Evolutionary conservation across 257 asterid species (phyloP).

Genomic region (Gentiana macrophylla): DNA sequence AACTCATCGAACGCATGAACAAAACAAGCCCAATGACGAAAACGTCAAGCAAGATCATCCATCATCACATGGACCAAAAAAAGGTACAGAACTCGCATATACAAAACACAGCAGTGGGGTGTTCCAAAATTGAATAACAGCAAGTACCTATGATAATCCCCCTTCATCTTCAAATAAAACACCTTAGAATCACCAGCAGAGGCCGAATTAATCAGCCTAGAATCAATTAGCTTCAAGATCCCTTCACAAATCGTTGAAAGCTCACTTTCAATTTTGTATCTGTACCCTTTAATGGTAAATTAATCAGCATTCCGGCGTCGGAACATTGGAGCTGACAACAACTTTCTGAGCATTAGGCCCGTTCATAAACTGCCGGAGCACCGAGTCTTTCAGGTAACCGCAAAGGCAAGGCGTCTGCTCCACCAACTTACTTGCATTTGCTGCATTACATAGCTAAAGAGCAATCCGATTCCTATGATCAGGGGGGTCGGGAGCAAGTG

Average conservation of each 20-base stretch:
- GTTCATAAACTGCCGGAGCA: constrained; percentile 7
- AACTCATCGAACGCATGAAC: too few relatives aligned
- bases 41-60: too few relatives aligned
- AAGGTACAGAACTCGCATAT: too few relatives aligned
- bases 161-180: constrained; percentile 76
- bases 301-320: constrained; percentile 11
- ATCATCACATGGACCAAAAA: too few relatives aligned
- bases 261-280: constrained; percentile 63
- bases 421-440: constrained; percentile 8
- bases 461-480: too few relatives aligned
- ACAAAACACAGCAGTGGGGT: too few relatives aligned
- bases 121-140: constrained; percentile 12
- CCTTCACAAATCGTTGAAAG: constrained; percentile 59
- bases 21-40: too few relatives aligned
- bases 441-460: too few relatives aligned
- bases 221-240: constrained; percentile 55
- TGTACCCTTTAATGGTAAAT: constrained; percentile 24
- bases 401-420: constrained; percentile 34
- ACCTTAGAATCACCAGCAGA: constrained; percentile 64
- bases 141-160: constrained; percentile 72
- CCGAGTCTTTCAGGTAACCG: constrained; percentile 18
- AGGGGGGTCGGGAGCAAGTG: too few relatives aligned
- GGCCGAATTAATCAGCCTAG: constrained; percentile 46
- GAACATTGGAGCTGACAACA: constrained; percentile 11
- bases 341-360: constrained; percentile 23